Percentiles rank a stretch among this genome's conserved stretches.
These are phyloP conservation scores for Ceratobasidium sp. DNA, from an alignment of 1,284 basidiomycete genomes.

Conservation along the genomic window DNA sequence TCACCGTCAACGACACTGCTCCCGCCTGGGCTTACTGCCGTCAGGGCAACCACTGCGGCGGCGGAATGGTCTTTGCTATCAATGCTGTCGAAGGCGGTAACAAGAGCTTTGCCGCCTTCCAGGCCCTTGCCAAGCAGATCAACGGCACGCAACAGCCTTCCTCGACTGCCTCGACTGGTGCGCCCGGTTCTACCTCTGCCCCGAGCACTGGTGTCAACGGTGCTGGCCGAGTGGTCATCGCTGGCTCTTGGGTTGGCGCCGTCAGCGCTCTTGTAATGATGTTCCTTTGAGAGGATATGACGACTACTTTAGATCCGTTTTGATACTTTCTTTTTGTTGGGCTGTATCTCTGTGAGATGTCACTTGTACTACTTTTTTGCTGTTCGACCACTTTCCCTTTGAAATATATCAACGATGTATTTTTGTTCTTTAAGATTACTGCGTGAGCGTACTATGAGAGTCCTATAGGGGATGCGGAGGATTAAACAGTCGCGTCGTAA, in stretches of 20 bases:
- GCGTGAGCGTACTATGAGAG: neutral
- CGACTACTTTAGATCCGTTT: slow-evolving; percentile 17
- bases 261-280: slow-evolving; percentile 17
- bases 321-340: slow-evolving; percentile 20
- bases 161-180: slow-evolving; percentile 3
- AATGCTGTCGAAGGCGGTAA: slow-evolving; percentile 39
- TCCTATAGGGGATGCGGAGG: neutral
- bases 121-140: slow-evolving; percentile 39
- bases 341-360: slow-evolving; percentile 34
- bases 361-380: slow-evolving; percentile 24
- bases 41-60: slow-evolving; percentile 49
- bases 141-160: slow-evolving; percentile 28
- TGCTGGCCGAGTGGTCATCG: slow-evolving; percentile 15
- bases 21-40: slow-evolving; percentile 61
- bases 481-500: neutral
- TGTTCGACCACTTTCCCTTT: slow-evolving; percentile 25
- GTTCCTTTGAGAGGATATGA: slow-evolving; percentile 1
- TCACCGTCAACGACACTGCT: slow-evolving; percentile 53
- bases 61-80: slow-evolving; percentile 44
- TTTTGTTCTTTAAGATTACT: neutral
- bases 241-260: slow-evolving; percentile 21
- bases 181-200: slow-evolving; percentile 6
- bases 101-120: slow-evolving; percentile 42
- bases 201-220: slow-evolving; percentile 2
- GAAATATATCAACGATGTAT: slow-evolving; percentile 28